A percentile compares a stretch with the other conserved stretches of the same genome.
These are phyloP conservation scores for Taphrina pruni DNA, from an alignment of 1,139 yeast genomes.

Conservation along the genomic window DNA sequence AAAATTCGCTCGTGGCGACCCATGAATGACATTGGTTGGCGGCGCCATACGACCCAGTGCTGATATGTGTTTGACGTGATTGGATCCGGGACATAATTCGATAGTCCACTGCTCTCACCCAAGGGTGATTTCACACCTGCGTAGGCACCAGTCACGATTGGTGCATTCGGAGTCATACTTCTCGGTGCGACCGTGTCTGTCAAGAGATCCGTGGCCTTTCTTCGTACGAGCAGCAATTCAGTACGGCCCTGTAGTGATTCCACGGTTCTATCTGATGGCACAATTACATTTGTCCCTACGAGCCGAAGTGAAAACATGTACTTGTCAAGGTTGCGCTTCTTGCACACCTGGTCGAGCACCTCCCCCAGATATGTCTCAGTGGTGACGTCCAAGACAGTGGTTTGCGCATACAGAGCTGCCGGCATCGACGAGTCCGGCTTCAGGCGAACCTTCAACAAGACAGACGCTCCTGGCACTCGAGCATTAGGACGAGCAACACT, in stretches of 20 bases:
- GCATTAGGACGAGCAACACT: slow-evolving; percentile 14
- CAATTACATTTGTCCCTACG: slow-evolving; percentile 48
- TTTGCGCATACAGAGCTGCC: slow-evolving; percentile 20
- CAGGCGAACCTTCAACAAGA: slow-evolving; percentile 28
- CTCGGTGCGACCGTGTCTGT: slow-evolving; percentile 24
- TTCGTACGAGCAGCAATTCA: slow-evolving; percentile 42
- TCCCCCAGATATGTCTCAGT: slow-evolving; percentile 48
- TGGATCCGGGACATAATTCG: slow-evolving; percentile 21
- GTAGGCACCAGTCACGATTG: slow-evolving; percentile 25
- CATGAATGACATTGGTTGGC: slow-evolving; percentile 82
- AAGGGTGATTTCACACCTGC: slow-evolving; percentile 5
- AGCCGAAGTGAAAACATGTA: slow-evolving; percentile 52
- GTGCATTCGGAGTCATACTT: slow-evolving; percentile 39
- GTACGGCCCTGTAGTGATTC: slow-evolving; percentile 43
- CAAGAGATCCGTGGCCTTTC: slow-evolving; percentile 19
- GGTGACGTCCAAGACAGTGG: slow-evolving; percentile 40
- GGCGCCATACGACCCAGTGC: slow-evolving; percentile 81
- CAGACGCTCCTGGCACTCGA: slow-evolving; percentile 42
- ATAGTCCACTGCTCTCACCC: not conserved
- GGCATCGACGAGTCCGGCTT: slow-evolving; percentile 30
- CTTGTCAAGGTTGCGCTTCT: slow-evolving; percentile 51
- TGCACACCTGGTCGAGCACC: slow-evolving; percentile 51
- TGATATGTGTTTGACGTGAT: slow-evolving; percentile 50
- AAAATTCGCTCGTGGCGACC: slow-evolving; percentile 80
- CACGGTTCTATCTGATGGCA: slow-evolving; percentile 44